phyloP scores from a whole-genome alignment of 805 yeast species.

The Kodamaea restingae region DNA sequence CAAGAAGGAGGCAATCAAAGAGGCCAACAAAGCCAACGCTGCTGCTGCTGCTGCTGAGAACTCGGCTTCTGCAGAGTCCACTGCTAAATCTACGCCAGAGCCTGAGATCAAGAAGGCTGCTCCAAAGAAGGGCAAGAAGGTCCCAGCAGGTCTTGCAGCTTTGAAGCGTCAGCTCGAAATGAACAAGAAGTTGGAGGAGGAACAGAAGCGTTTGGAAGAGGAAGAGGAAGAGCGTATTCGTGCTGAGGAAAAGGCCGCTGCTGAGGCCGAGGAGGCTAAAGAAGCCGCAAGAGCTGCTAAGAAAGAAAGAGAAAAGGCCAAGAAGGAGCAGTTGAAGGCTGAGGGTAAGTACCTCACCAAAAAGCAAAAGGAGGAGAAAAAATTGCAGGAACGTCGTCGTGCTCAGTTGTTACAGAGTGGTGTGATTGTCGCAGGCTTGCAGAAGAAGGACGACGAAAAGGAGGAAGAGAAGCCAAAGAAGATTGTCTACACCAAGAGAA shows the following conservation, averaged over 20 bases:
- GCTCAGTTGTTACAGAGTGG: conserved; percentile 75
- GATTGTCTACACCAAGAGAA: conserved; percentile 68
- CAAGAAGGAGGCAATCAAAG: conserved; percentile 54
- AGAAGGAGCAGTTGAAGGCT: conserved; percentile 88
- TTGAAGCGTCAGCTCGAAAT: conserved; percentile 85
- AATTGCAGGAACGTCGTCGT: conserved; percentile 81
- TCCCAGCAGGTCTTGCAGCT: conserved; percentile 88
- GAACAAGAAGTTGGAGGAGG: conserved; percentile 84
- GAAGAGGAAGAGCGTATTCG: conserved; percentile 51
- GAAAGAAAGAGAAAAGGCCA: conserved; percentile 83
- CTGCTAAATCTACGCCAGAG: conserved; percentile 29
- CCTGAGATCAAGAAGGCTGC: conserved; percentile 34
- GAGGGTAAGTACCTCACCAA: conserved; percentile 93
- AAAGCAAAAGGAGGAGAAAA: conserved; percentile 93
- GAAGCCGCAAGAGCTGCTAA: conserved; percentile 60
- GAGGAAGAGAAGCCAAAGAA: conserved; percentile 61
- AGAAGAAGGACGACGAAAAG: conserved; percentile 22
- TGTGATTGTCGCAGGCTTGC: conserved; percentile 71
- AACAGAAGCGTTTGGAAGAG: conserved; percentile 66
- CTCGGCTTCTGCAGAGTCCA: conserved; percentile 10
- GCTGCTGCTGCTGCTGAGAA: conserved; percentile 23
- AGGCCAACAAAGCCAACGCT: conserved; percentile 43
- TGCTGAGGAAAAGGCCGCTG: conserved; percentile 48
- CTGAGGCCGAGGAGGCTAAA: conserved; percentile 61
- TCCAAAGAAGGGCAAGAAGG: conserved; percentile 61